Evolutionary conservation across 306 rosid genomes (phyloP), one percentile per base, ranked within the genome.

Genomic region (Quercus parvula): DNA sequence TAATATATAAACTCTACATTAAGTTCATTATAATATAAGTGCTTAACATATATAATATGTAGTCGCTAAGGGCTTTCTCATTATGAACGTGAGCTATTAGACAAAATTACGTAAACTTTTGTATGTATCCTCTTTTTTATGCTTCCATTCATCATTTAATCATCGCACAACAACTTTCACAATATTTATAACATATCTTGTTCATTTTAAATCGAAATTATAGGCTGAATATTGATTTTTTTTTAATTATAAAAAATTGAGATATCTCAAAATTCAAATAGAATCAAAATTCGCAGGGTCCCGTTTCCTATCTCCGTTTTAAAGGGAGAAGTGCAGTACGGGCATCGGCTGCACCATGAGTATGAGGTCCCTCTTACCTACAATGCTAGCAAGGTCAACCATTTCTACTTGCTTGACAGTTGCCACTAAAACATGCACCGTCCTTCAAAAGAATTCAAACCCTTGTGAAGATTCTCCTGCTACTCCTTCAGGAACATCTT

Each of bases 321-420:
- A 17, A n/a, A 56, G 30, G 55, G 6, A 38, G 13, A 56, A 12
- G 59, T 51, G 49, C 78, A 73, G 27, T 68, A 71, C 82, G 84
- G 83, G 81, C 44, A 24, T n/a, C 49, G 64, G 77, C 77, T 52
- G 73, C 73, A 24, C 68, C 73, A 30, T 38, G 64, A 51, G 35
- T 56, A 55, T 77, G 77, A 64, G 74, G 82, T 78, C 85, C 81
- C 83, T 71, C 46, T 8, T 41, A 8, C 11, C 56, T 56, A 25
- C 70, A 5, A 84, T 49, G 46, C 61, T 51, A 71, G 46, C 46
- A 41, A 66, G 75, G 90, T 87, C 90, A 87, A 87, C 78, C 77
- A 41, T 41, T 41, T 41, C 46, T 41, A 41, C 46, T 41, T 41
- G 46, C 46, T 76, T 56, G 84, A 56, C 56, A 33, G 74, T 81